phyloP scores from a whole-genome alignment of 371 early-diverging fungal genomes.

The Neoconidiobolus thromboides region DNA sequence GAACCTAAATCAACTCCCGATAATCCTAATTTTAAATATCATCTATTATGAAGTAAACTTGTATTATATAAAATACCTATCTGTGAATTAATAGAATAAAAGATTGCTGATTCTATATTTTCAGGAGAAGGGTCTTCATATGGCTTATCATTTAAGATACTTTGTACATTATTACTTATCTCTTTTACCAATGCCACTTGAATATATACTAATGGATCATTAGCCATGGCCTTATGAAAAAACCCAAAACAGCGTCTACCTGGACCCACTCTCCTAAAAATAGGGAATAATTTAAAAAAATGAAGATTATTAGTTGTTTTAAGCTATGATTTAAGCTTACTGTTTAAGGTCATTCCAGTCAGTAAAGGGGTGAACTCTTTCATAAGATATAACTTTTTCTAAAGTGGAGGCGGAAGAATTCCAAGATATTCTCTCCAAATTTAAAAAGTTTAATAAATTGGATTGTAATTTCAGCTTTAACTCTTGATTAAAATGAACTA shows the following conservation, averaged over 20 bases:
- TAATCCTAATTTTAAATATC: slow-evolving; percentile 19
- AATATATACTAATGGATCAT: slow-evolving; percentile 65
- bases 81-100: slow-evolving; percentile 78
- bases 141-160: slow-evolving; percentile 35
- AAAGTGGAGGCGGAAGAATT: slow-evolving; percentile 46
- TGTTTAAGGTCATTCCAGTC: slow-evolving; percentile 58
- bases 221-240: slow-evolving; percentile 44
- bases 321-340: slow-evolving; percentile 3
- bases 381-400: slow-evolving; percentile 62
- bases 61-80: slow-evolving; percentile 16
- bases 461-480: slow-evolving; percentile 35
- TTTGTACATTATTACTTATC: slow-evolving; percentile 20
- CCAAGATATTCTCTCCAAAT: slow-evolving; percentile 60
- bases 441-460: slow-evolving; percentile 45
- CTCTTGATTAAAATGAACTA: slow-evolving; percentile 29
- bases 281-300: background rate
- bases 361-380: slow-evolving; percentile 62
- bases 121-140: slow-evolving; percentile 12
- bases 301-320: no score
- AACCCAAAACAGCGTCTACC: slow-evolving; percentile 62
- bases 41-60: background rate
- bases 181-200: slow-evolving; percentile 45
- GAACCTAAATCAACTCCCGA: slow-evolving; percentile 70
- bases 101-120: slow-evolving; percentile 42
- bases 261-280: slow-evolving; percentile 35